Evolutionary conservation across 1,139 yeast species (phyloP).

Genomic region (Suhomyces bolitotheri): DNA sequence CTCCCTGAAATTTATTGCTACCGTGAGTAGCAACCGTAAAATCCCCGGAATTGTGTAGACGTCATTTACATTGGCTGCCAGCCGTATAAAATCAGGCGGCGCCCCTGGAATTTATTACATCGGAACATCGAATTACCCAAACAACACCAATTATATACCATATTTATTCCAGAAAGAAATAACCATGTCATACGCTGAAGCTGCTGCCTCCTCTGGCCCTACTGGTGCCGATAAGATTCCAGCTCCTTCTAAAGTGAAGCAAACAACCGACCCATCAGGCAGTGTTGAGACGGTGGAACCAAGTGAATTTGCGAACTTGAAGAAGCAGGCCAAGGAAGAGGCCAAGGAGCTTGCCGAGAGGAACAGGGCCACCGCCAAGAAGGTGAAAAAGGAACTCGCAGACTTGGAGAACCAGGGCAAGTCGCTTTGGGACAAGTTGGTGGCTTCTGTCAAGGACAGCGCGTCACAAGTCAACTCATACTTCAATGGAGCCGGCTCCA

Average conservation of each 20-base stretch:
- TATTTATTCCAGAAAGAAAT: neutral
- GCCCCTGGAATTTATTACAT: conserved; percentile 3
- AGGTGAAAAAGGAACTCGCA: conserved; percentile 22
- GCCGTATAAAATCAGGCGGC: conserved; percentile 6
- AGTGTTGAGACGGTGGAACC: conserved; percentile 29
- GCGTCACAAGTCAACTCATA: conserved; percentile 13
- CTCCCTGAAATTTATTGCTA: neutral
- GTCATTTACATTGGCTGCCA: conserved; percentile 1
- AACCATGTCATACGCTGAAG: conserved; percentile 37
- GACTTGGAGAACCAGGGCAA: conserved; percentile 30
- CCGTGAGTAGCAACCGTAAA: conserved; percentile 2
- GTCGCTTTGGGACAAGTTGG: conserved; percentile 22
- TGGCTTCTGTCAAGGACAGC: conserved; percentile 13
- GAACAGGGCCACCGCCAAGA: conserved; percentile 13
- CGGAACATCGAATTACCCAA: no score
- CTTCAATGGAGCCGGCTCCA: conserved; percentile 1
- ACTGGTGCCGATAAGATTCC: conserved; percentile 26
- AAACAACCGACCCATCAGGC: conserved; percentile 27
- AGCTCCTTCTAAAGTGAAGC: conserved; percentile 26
- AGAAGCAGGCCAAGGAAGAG: conserved; percentile 25
- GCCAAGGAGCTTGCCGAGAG: conserved; percentile 22
- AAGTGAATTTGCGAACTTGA: conserved; percentile 31
- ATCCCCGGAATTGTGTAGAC: conserved; percentile 5
- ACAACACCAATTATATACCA: neutral
- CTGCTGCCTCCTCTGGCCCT: conserved; percentile 43